A percentile compares a stretch with the other conserved stretches of the same genome.
These are phyloP conservation scores for Xylaria castorea DNA, from an alignment of 495 filamentous ascomycete species.

Conservation along the genomic window DNA sequence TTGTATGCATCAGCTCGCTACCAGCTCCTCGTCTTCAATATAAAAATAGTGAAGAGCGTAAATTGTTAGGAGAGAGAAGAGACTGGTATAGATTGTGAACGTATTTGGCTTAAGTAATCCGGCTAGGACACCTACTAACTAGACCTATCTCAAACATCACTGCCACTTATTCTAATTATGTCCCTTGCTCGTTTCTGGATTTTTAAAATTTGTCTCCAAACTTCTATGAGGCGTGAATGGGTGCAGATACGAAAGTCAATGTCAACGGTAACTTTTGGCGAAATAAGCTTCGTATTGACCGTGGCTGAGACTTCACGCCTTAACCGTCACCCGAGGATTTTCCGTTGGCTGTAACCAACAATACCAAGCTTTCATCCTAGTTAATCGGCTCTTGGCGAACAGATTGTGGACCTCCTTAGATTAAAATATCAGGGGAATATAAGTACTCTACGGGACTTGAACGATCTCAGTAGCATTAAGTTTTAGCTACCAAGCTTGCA, in stretches of 20 bases:
- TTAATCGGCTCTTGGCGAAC: not conserved
- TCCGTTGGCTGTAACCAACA: not conserved
- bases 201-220: not conserved
- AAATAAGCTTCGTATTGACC: not conserved
- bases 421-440: not conserved
- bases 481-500: not conserved
- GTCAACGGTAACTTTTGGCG: not conserved
- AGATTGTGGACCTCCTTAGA: not conserved
- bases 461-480: not conserved
- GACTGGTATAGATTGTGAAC: not conserved
- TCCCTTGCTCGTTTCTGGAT: not conserved
- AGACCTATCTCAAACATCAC: not conserved
- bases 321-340: slow-evolving; percentile 7
- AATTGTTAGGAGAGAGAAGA: not conserved
- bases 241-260: not conserved
- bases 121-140: not conserved
- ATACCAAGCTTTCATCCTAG: slow-evolving; percentile 1
- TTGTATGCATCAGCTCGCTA: not conserved
- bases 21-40: not conserved
- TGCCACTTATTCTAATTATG: not conserved
- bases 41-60: not conserved
- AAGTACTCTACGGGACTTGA: not conserved
- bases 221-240: not conserved
- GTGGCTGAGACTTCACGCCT: slow-evolving; percentile 4
- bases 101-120: not conserved